These are phyloP conservation scores for Haberlea rhodopensis DNA, from an alignment of 257 asterid species.

Conservation along the genomic window DNA sequence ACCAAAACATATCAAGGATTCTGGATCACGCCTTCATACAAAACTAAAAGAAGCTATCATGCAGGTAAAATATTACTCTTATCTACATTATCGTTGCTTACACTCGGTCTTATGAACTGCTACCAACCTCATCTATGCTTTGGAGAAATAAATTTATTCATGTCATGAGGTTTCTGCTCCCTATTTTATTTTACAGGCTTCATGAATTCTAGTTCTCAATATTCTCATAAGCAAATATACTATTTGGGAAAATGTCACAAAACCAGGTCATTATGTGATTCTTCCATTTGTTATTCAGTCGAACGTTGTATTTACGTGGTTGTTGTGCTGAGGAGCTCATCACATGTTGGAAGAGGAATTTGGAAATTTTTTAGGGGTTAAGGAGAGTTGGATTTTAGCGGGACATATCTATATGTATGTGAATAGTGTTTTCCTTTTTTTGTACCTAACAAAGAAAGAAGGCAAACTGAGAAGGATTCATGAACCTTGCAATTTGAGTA, in stretches of 20 bases:
- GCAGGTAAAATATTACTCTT: conserved; percentile 51
- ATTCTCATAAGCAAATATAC: too few species aligned
- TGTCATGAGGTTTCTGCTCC: background rate
- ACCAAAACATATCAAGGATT: conserved; percentile 88
- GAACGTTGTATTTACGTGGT: background rate
- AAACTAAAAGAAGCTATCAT: conserved; percentile 80
- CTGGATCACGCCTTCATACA: conserved; percentile 80
- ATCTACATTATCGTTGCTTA: background rate
- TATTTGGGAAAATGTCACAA: background rate
- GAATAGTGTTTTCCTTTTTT: background rate
- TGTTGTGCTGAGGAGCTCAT: background rate
- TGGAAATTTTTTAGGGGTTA: too few species aligned
- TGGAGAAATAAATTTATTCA: background rate
- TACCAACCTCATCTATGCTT: background rate
- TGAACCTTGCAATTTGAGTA: background rate
- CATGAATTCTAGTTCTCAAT: too few species aligned
- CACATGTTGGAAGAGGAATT: background rate
- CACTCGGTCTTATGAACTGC: background rate
- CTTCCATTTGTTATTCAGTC: background rate
- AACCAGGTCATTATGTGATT: background rate
- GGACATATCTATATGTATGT: background rate
- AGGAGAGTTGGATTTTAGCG: background rate
- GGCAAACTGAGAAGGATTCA: background rate
- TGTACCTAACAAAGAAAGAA: background rate
- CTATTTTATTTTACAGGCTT: background rate